phyloP scores from a whole-genome alignment of 2,329 filamentous ascomycete species.

The Fusarium continuum region DNA sequence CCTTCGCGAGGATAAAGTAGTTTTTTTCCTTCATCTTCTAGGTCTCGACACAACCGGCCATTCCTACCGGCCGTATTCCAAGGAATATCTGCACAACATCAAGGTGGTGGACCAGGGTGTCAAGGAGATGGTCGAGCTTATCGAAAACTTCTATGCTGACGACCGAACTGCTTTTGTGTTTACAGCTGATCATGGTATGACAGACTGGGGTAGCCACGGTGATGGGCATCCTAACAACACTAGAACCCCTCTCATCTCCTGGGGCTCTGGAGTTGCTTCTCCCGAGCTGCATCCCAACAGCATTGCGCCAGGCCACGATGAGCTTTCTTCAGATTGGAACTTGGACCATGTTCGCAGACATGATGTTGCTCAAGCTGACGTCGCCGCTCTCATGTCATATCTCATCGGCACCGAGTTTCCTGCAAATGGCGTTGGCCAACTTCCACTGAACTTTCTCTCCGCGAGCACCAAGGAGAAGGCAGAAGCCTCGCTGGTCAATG shows the following conservation, averaged over 20 bases:
- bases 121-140: conserved; percentile 79
- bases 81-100: conserved; percentile 94
- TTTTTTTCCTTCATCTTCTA: conserved; percentile 95
- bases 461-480: conserved; percentile 80
- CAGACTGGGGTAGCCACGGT: conserved; percentile 98
- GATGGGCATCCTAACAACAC: conserved; percentile 98
- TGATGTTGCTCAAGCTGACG: conserved; percentile 92
- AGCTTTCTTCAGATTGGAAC: conserved; percentile 90
- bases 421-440: conserved; percentile 93
- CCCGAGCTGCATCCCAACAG: conserved; percentile 67
- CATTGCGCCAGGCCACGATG: conserved; percentile 83
- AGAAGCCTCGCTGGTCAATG: conserved; percentile 83
- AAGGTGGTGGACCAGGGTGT: conserved; percentile 93
- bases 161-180: conserved; percentile 94
- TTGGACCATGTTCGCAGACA: conserved; percentile 83
- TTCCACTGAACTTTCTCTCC: conserved; percentile 84
- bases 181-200: conserved; percentile 99
- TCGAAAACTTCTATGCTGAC: conserved; percentile 86
- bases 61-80: conserved; percentile 86
- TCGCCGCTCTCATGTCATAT: conserved; percentile 96
- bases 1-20: conserved; percentile 83
- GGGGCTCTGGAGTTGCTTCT: conserved; percentile 89
- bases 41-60: conserved; percentile 94
- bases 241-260: conserved; percentile 88
- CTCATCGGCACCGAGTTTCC: conserved; percentile 88